phyloP scores from a whole-genome alignment of 495 filamentous ascomycete genomes.

The Cercophora scortea region DNA sequence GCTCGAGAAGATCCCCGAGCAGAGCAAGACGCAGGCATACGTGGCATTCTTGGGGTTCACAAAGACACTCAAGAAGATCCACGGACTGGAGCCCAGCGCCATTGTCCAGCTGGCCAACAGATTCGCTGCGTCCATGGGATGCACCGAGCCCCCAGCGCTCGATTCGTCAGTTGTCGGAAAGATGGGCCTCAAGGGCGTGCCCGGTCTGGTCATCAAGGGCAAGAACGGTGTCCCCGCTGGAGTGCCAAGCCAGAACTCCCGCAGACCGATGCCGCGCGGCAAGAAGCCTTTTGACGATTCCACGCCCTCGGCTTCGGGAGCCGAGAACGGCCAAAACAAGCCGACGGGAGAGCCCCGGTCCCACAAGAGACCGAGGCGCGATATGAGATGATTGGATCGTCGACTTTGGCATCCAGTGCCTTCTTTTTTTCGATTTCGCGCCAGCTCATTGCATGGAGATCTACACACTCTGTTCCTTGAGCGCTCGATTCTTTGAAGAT shows the following conservation, averaged over 20 bases:
- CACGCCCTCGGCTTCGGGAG: not conserved
- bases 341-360: too few relatives aligned
- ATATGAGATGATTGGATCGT: not conserved
- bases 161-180: slow-evolving; percentile 11
- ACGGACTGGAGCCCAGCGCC: slow-evolving; percentile 3
- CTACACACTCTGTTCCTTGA: too few relatives aligned
- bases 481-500: too few relatives aligned
- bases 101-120: slow-evolving; percentile 19
- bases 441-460: too few relatives aligned
- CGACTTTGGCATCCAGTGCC: too few relatives aligned
- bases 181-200: slow-evolving; percentile 27
- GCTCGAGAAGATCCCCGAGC: slow-evolving; percentile 14
- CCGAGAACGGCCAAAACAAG: not conserved
- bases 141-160: slow-evolving; percentile 11
- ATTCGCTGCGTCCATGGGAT: slow-evolving; percentile 16
- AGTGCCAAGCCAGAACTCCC: not conserved
- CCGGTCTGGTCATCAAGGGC: slow-evolving; percentile 11
- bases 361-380: not conserved
- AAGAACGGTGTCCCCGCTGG: not conserved
- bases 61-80: slow-evolving; percentile 12
- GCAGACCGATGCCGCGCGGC: not conserved
- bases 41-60: slow-evolving; percentile 20
- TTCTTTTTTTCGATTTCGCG: too few relatives aligned
- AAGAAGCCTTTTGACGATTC: not conserved
- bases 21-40: slow-evolving; percentile 20